Base-by-base conservation (phyloP, 2,329 filamentous ascomycete genomes). In the Talaromyces sp. region DNA sequence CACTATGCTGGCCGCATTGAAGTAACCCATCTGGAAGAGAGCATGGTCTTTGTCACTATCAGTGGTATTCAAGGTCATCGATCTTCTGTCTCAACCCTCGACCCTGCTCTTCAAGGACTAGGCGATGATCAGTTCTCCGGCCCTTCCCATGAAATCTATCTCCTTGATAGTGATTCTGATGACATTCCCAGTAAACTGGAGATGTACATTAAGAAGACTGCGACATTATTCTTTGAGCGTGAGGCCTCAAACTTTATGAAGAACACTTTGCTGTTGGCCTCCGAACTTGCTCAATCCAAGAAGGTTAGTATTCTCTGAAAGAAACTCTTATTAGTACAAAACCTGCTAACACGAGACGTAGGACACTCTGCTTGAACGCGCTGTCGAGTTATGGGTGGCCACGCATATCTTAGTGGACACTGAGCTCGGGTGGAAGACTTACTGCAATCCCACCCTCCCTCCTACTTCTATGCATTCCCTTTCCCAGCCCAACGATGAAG, bases 361-460 rank as follows among this genome's bases (percentile, higher is more conserved):
- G 55, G 48, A 61, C 32, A 56, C 55, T 32, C 47, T 64, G 9
- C 68, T 85, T 11, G 69, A 76, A 16, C 77, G 80, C 39, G 76
- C 77, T 2, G 67, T 84, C 42, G 80, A 85, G 57, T 71, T 86
- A 4, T 85, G 82, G 81, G 75, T 80, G 27, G 76, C 78, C 13
- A 85, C 82, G 7, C 75, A 77, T 35, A 75, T 85, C 41, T 73
- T 85, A 14, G 77, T 78, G n/a, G 77, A 80, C 19, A 70, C 67
- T 3, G 73, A 77, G 20, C 58, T 80, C 20, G 70, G 70, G 43
- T 80, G 80, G 75, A 75, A 80, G 53, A 68, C 80, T 3, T 80
- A 75, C 60, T 75, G 75, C 47, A 80, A 81, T 59, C 75, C 63
- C 49, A 78, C 68, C 9, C 60, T 74, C 16, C 68, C 68, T 10